Conservation (phyloP, 805 yeast genomes). For the Komagataella pastoris region DNA sequence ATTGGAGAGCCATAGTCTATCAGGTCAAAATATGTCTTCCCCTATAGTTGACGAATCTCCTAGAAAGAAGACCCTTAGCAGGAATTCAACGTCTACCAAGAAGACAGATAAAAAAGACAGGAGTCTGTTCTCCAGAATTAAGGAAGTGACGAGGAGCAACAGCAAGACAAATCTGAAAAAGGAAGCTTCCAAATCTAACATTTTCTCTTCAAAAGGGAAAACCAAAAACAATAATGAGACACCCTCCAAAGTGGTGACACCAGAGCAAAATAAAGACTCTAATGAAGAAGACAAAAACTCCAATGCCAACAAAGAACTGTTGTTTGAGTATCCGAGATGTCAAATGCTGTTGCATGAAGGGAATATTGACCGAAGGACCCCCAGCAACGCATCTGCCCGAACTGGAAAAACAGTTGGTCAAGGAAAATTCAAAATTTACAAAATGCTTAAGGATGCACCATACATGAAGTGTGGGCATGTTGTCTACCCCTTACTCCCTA, state of each 20-base stretch:
- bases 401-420: conserved; percentile 40
- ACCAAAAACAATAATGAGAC: background rate
- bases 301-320: background rate
- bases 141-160: background rate
- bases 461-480: conserved; percentile 57
- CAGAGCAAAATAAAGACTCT: background rate
- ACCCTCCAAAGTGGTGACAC: background rate
- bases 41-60: background rate
- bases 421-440: conserved; percentile 47
- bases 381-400: conserved; percentile 1
- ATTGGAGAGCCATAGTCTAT: background rate
- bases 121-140: background rate
- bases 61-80: background rate
- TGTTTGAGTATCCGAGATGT: background rate
- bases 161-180: background rate
- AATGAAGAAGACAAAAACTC: background rate
- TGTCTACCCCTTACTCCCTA: conserved; percentile 63
- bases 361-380: background rate
- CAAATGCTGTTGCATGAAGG: background rate
- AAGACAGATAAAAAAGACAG: background rate
- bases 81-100: background rate
- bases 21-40: background rate
- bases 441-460: conserved; percentile 38
- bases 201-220: background rate
- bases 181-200: background rate